Evolutionary conservation across 306 rosid genomes (phyloP), one percentile per base, ranked within the genome.

Genomic region (Pyrus pyrifolia): DNA sequence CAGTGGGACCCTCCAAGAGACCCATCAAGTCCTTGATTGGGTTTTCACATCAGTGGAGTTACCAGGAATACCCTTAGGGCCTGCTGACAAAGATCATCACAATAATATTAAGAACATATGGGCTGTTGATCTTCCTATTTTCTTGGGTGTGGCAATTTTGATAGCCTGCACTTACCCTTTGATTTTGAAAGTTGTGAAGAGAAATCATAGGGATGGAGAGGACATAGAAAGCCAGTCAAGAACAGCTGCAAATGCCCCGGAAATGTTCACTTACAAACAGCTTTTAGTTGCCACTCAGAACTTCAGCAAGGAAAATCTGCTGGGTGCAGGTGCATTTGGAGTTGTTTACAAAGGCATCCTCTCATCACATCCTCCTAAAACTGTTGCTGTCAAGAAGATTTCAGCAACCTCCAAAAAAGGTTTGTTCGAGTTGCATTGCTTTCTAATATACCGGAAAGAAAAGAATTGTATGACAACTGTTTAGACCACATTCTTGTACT

Each of bases 321-420:
- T 89, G 44, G 93, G 88, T 0, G 77, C 67, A 58, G 91, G 93
- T 29, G 91, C 84, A 22, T 89, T 89, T 78, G 89, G 89, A 35
- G 55, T 86, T 76, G 93, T 89, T 19, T 87, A 89, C 73, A 83
- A 85, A 80, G 93, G 89, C 27, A 19, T 75, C 66, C 11, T 85
- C 31, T 46, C 70, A 14, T 66, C 60, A 61, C 23, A 73, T 73
- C 80, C 81, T 62, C 73, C 80, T 21, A 81, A 72, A 80, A 63
- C 75, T 14, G 63, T 87, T 40, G 91, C 93, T 38, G 84, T 87
- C 13, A 87, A 87, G 87, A 87, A 76, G 81, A 80, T 87, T 75
- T 83, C 91, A 14, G 83, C 88, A 57, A 78, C 84, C 33, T 87
- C 91, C 38, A 78, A 83, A 71, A 85, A 87, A 87, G 93, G 91